Conservation (phyloP, 495 filamentous ascomycete species). For the Evansstolkia leycettana region DNA sequence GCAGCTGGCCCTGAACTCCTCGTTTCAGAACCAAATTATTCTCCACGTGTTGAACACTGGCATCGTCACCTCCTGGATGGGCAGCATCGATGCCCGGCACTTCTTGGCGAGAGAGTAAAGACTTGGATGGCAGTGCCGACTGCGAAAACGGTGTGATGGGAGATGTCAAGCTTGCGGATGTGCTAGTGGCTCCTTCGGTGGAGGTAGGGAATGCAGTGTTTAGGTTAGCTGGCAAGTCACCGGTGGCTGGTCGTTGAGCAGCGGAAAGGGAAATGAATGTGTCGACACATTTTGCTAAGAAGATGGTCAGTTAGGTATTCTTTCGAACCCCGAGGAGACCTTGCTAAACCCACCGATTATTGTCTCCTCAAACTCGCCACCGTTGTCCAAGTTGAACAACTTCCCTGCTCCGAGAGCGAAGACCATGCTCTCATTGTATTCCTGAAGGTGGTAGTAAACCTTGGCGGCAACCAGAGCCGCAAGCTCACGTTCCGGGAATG, state of each 20-base stretch:
- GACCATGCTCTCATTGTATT: conserved; percentile 98
- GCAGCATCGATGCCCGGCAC: conserved; percentile 45
- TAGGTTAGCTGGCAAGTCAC: conserved; percentile 51
- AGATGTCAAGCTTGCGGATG: conserved; percentile 61
- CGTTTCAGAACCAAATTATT: conserved; percentile 40
- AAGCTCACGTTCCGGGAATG: conserved; percentile 85
- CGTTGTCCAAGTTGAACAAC: conserved; percentile 81
- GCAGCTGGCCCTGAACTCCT: conserved; percentile 56
- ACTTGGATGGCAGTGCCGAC: conserved; percentile 79
- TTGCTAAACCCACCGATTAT: conserved; percentile 53
- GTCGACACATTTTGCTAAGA: conserved; percentile 80
- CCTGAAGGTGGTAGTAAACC: conserved; percentile 97
- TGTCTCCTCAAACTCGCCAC: conserved; percentile 96
- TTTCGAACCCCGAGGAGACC: not conserved
- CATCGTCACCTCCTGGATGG: conserved; percentile 40
- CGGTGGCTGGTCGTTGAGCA: conserved; percentile 45
- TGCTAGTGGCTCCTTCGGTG: conserved; percentile 49
- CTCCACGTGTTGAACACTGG: conserved; percentile 39
- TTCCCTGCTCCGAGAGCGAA: conserved; percentile 94
- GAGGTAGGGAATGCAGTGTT: conserved; percentile 58
- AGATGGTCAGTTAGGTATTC: conserved; percentile 1
- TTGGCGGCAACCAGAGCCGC: conserved; percentile 92
- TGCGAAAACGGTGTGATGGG: conserved; percentile 92
- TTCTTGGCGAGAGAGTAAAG: conserved; percentile 73
- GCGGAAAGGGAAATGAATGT: conserved; percentile 87